A percentile compares a stretch with the other conserved stretches of the same genome.
Conservation (phyloP, 2,329 filamentous ascomycete genomes). For the Fusarium kyushuense region DNA sequence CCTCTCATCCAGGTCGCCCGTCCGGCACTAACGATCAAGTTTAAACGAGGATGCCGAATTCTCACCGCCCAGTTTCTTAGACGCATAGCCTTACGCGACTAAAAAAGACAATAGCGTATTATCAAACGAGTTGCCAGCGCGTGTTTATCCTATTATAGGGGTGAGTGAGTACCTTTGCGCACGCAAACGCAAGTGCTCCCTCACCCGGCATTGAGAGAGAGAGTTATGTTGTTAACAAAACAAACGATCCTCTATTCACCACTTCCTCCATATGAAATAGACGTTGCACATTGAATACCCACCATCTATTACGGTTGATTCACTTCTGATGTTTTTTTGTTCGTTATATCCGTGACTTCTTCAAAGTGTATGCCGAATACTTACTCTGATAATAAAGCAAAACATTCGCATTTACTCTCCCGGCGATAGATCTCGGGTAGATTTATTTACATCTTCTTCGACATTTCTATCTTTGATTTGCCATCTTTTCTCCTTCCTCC, state of each 20-base stretch:
- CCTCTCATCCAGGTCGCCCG: no score
- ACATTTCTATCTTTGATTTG: not conserved
- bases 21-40: conserved; percentile 12
- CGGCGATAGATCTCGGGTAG: not conserved
- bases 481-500: not conserved
- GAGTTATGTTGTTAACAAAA: not conserved
- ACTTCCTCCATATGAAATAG: not conserved
- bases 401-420: not conserved
- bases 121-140: not conserved
- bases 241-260: not conserved
- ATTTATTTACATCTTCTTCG: not conserved
- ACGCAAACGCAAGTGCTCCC: conserved; percentile 2
- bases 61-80: conserved; percentile 1
- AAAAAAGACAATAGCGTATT: not conserved
- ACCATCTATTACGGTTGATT: no score
- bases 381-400: not conserved
- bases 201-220: not conserved
- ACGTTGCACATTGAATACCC: not conserved
- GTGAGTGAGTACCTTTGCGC: not conserved
- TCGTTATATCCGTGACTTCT: not conserved
- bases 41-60: conserved; percentile 9
- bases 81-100: conserved; percentile 1
- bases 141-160: not conserved
- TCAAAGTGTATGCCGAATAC: not conserved
- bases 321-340: not conserved